A percentile compares a stretch with the other conserved stretches of the same genome.
These are phyloP conservation scores for Phlebiopsis gigantea DNA, from an alignment of 768 basidiomycete genomes.

Conservation along the genomic window DNA sequence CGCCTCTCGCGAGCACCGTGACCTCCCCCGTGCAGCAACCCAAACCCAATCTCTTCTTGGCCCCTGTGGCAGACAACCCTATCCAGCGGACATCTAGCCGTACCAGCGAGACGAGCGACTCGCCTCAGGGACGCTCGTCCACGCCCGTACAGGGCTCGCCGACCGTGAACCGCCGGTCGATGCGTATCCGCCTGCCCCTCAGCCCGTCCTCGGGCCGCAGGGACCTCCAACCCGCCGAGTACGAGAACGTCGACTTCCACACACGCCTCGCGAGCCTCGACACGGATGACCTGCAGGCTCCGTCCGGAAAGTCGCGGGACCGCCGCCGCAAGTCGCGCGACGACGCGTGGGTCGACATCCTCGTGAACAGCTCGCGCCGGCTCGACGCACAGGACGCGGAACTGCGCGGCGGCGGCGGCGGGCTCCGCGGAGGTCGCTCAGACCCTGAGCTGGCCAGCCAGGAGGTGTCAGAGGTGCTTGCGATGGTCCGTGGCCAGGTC, in stretches of 20 bases:
- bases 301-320: slow-evolving; percentile 39
- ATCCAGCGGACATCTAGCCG: slow-evolving; percentile 7
- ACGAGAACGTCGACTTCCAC: slow-evolving; percentile 79
- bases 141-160: slow-evolving; percentile 2
- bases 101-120: not conserved
- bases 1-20: slow-evolving; percentile 2
- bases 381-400: slow-evolving; percentile 54
- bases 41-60: slow-evolving; percentile 3
- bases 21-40: slow-evolving; percentile 3
- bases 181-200: slow-evolving; percentile 58
- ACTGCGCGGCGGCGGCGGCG: slow-evolving; percentile 15
- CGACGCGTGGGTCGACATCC: slow-evolving; percentile 87
- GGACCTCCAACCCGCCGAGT: slow-evolving; percentile 63
- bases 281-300: no score
- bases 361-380: slow-evolving; percentile 53
- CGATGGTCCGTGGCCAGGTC: slow-evolving; percentile 39
- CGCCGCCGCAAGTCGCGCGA: slow-evolving; percentile 42
- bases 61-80: not conserved
- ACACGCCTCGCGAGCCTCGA: no score
- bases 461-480: slow-evolving; percentile 70
- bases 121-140: not conserved
- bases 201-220: slow-evolving; percentile 46
- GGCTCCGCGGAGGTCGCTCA: slow-evolving; percentile 31
- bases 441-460: slow-evolving; percentile 72
- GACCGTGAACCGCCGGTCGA: slow-evolving; percentile 30